phyloP scores from a whole-genome alignment of 805 yeast species.

The Kazachstania taianensis region DNA sequence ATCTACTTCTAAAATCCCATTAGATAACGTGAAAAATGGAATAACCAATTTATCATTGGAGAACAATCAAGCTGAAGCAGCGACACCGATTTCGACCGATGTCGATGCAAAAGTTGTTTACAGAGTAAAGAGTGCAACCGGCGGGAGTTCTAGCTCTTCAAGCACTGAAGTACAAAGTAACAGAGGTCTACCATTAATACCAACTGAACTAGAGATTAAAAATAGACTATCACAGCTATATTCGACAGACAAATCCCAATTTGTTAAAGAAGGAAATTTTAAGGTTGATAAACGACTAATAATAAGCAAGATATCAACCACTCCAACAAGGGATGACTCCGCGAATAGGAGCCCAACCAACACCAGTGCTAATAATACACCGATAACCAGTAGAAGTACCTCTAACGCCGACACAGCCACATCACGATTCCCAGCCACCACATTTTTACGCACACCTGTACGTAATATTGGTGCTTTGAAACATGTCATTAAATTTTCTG shows the following conservation, averaged over 20 bases:
- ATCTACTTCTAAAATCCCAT: conserved; percentile 16
- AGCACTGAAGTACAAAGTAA: neutral
- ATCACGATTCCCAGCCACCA: conserved; percentile 5
- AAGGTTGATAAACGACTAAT: conserved; percentile 25
- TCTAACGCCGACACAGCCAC: neutral
- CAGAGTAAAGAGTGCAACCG: neutral
- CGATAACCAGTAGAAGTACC: neutral
- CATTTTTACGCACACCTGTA: conserved; percentile 17
- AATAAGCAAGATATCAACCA: conserved; percentile 21
- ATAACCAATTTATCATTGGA: neutral
- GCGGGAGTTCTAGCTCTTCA: neutral
- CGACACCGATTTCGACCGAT: neutral
- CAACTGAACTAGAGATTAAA: conserved; percentile 15
- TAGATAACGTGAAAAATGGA: conserved; percentile 12
- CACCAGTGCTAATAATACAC: neutral
- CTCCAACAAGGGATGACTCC: conserved; percentile 5
- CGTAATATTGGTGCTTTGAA: conserved; percentile 51
- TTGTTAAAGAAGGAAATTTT: conserved; percentile 28
- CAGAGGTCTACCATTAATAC: conserved; percentile 3
- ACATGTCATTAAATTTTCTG: conserved; percentile 60
- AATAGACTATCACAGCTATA: conserved; percentile 23
- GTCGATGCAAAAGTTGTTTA: conserved; percentile 2
- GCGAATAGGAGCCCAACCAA: neutral
- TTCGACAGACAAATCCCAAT: conserved; percentile 25
- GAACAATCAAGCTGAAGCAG: neutral